phyloP scores from a whole-genome alignment of 176 grass and related monocot species.

The Dactylis glomerata region DNA sequence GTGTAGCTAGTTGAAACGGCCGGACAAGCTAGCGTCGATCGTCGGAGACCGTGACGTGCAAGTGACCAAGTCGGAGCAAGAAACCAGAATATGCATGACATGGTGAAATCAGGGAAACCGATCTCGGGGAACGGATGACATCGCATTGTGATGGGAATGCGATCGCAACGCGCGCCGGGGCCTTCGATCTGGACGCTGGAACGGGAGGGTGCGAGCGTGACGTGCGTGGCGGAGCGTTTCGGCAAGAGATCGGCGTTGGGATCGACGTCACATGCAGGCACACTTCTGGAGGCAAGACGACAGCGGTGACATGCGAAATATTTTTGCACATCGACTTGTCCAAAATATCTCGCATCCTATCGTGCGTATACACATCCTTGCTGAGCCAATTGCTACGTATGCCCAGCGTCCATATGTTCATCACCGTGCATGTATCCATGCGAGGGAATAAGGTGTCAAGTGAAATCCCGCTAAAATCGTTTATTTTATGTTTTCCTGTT shows the following conservation, averaged over 20 bases:
- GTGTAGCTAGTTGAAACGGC: neutral
- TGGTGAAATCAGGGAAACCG: neutral
- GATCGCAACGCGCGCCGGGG: neutral
- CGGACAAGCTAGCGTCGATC: neutral
- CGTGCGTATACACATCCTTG: too few species aligned
- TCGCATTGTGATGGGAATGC: neutral
- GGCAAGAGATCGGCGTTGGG: constrained; percentile 30
- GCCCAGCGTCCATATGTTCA: too few species aligned
- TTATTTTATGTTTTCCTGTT: too few species aligned
- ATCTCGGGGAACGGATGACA: neutral
- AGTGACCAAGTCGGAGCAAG: neutral
- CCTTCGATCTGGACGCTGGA: neutral
- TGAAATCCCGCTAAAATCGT: too few species aligned
- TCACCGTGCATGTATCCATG: too few species aligned
- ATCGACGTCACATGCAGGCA: neutral
- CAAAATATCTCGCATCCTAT: too few species aligned
- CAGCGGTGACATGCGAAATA: neutral
- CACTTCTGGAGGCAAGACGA: too few species aligned
- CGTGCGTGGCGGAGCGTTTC: constrained; percentile 2
- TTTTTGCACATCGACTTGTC: too few species aligned
- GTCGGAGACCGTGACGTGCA: neutral
- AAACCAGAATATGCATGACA: neutral
- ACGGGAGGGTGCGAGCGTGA: neutral
- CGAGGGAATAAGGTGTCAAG: too few species aligned
- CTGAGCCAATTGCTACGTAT: too few species aligned